Evolutionary conservation across 768 basidiomycete species (phyloP).

Genomic region (Boletus bicolor): DNA sequence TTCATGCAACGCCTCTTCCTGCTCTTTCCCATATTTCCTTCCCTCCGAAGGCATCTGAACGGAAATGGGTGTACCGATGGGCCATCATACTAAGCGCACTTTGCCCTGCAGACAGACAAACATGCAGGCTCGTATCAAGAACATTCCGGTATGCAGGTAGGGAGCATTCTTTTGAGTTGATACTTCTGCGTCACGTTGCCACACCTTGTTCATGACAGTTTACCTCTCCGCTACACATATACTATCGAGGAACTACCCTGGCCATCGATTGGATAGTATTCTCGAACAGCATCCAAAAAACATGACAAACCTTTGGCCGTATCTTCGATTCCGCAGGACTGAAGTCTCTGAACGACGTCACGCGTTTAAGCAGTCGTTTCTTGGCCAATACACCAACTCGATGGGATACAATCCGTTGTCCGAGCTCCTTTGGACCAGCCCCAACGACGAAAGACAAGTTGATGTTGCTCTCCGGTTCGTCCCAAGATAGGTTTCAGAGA

Average conservation of each 20-base stretch:
- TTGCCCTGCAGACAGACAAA: slow-evolving; percentile 39
- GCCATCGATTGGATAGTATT: slow-evolving; percentile 43
- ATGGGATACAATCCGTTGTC: slow-evolving; percentile 37
- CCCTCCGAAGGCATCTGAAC: slow-evolving; percentile 57
- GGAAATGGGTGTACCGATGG: slow-evolving; percentile 51
- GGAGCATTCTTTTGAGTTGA: slow-evolving; percentile 1
- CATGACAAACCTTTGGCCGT: slow-evolving; percentile 72
- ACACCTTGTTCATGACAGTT: slow-evolving; percentile 36
- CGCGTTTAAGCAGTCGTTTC: slow-evolving; percentile 49
- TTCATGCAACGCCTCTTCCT: not conserved
- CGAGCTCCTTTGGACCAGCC: slow-evolving; percentile 53
- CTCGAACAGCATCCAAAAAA: slow-evolving; percentile 38
- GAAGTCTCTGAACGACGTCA: slow-evolving; percentile 40
- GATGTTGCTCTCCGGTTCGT: slow-evolving; percentile 54
- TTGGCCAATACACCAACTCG: slow-evolving; percentile 36
- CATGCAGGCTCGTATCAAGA: slow-evolving; percentile 54
- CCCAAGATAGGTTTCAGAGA: not conserved
- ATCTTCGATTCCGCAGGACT: slow-evolving; percentile 48
- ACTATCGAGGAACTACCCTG: slow-evolving; percentile 46
- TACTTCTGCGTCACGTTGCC: not conserved
- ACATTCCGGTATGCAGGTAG: slow-evolving; percentile 63
- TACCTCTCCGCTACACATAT: slow-evolving; percentile 58
- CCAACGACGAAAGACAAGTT: slow-evolving; percentile 56
- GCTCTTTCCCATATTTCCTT: slow-evolving; percentile 43
- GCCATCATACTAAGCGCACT: slow-evolving; percentile 54